Conservation (phyloP, 768 basidiomycete species). For the Clavulina sp. region DNA sequence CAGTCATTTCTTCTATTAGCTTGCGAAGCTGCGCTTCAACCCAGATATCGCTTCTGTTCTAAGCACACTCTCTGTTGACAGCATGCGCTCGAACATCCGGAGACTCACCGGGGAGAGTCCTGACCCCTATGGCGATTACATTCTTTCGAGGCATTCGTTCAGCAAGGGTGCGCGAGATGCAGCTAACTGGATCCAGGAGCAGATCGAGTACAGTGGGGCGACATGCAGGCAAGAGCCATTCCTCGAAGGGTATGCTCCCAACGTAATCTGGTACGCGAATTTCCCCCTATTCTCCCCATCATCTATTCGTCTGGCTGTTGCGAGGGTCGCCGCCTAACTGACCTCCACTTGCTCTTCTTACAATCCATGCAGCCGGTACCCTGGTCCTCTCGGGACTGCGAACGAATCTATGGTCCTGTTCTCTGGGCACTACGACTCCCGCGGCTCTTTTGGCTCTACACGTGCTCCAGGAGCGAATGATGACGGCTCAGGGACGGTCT, state of each 20-base stretch:
- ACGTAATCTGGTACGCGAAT: slow-evolving; percentile 58
- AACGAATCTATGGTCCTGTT: slow-evolving; percentile 57
- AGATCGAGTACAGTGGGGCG: slow-evolving; percentile 61
- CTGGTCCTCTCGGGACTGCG: slow-evolving; percentile 34
- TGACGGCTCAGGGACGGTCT: slow-evolving; percentile 45
- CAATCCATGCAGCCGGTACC: slow-evolving; percentile 34
- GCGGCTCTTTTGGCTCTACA: slow-evolving; percentile 61
- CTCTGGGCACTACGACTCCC: slow-evolving; percentile 80
- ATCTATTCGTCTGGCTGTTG: not conserved
- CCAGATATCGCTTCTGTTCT: slow-evolving; percentile 51
- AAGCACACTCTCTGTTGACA: slow-evolving; percentile 43
- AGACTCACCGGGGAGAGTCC: slow-evolving; percentile 83
- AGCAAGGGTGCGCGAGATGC: slow-evolving; percentile 44
- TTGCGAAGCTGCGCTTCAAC: slow-evolving; percentile 45
- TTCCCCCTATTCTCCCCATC: not conserved
- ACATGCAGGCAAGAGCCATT: slow-evolving; percentile 50
- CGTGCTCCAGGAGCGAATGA: slow-evolving; percentile 36
- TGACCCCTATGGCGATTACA: slow-evolving; percentile 51
- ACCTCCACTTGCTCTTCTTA: not conserved
- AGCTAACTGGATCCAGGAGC: slow-evolving; percentile 54
- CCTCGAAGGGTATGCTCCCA: slow-evolving; percentile 59
- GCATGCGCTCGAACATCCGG: slow-evolving; percentile 52
- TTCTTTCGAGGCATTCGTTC: slow-evolving; percentile 73
- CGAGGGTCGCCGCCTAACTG: too few species aligned
- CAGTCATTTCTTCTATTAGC: too few species aligned